Percentiles rank a stretch among this genome's conserved stretches.
These are phyloP conservation scores for Danielia reshetovae DNA, from an alignment of 805 yeast genomes.

Conservation along the genomic window DNA sequence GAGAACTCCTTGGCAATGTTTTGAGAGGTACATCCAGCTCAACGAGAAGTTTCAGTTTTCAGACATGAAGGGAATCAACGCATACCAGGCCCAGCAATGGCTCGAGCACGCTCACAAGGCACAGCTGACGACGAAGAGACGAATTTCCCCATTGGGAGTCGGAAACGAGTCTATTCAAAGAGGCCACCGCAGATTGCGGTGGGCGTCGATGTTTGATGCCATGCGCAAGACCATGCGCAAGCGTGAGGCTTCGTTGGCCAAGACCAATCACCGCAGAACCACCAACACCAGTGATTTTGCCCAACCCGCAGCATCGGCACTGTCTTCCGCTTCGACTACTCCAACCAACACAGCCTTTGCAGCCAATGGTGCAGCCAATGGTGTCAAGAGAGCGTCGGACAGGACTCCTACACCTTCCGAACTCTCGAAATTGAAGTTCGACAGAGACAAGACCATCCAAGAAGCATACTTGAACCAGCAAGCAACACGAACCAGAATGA, in stretches of 20 bases:
- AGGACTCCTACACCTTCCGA: slow-evolving; percentile 73
- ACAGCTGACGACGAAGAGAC: slow-evolving; percentile 81
- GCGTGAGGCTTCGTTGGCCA: slow-evolving; percentile 61
- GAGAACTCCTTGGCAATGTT: slow-evolving; percentile 98
- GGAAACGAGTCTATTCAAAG: slow-evolving; percentile 88
- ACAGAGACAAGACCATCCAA: slow-evolving; percentile 80
- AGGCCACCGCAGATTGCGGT: slow-evolving; percentile 84
- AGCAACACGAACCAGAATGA: slow-evolving; percentile 39
- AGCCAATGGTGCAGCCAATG: not conserved
- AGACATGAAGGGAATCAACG: slow-evolving; percentile 84
- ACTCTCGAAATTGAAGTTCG: slow-evolving; percentile 74
- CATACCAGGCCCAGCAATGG: slow-evolving; percentile 86
- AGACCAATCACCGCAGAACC: slow-evolving; percentile 21
- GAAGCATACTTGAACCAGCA: slow-evolving; percentile 59
- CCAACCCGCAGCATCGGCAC: slow-evolving; percentile 7
- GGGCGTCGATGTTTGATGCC: slow-evolving; percentile 98
- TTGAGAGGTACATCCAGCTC: slow-evolving; percentile 90
- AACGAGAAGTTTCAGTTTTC: slow-evolving; percentile 82
- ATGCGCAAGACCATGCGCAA: slow-evolving; percentile 86
- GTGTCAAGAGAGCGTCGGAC: slow-evolving; percentile 35
- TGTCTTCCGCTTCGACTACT: slow-evolving; percentile 5
- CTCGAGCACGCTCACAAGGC: slow-evolving; percentile 85
- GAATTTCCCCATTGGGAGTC: slow-evolving; percentile 91
- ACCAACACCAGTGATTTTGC: too few relatives aligned
- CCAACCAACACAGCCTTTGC: slow-evolving; percentile 4